Conservation (phyloP, 2,329 filamentous ascomycete genomes). For the Fusarium globosum region DNA sequence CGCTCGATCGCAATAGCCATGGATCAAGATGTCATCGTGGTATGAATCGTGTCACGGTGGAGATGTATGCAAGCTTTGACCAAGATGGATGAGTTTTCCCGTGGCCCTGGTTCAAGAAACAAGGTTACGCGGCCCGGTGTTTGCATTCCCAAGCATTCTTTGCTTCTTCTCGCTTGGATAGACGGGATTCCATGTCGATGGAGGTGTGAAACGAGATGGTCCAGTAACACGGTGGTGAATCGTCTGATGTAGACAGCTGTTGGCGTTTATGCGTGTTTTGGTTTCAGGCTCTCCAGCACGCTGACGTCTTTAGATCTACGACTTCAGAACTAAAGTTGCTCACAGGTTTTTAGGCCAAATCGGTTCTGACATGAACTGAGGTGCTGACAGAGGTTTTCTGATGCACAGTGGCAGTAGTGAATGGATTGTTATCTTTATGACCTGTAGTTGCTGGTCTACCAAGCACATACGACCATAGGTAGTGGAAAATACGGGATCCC, state of each 20-base stretch:
- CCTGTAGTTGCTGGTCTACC: accelerated
- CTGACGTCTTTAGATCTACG: not conserved
- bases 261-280: not conserved
- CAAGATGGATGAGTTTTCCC: conserved; percentile 9
- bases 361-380: not conserved
- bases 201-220: not conserved
- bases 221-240: not conserved
- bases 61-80: not conserved
- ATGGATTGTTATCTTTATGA: accelerated
- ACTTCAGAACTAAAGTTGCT: not conserved
- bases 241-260: not conserved
- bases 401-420: no score
- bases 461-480: conserved; percentile 29
- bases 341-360: not conserved
- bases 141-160: not conserved
- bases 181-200: not conserved
- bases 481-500: conserved; percentile 31
- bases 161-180: not conserved
- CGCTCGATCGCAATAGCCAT: conserved; percentile 7
- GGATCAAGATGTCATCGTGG: not conserved
- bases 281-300: not conserved
- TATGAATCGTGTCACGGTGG: not conserved
- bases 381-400: not conserved
- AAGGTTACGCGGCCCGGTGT: conserved; percentile 9
- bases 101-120: conserved; percentile 10